Percentiles rank a stretch among this genome's conserved stretches.
phyloP scores from a whole-genome alignment of 805 yeast species.

The Torulaspora maleeae region DNA sequence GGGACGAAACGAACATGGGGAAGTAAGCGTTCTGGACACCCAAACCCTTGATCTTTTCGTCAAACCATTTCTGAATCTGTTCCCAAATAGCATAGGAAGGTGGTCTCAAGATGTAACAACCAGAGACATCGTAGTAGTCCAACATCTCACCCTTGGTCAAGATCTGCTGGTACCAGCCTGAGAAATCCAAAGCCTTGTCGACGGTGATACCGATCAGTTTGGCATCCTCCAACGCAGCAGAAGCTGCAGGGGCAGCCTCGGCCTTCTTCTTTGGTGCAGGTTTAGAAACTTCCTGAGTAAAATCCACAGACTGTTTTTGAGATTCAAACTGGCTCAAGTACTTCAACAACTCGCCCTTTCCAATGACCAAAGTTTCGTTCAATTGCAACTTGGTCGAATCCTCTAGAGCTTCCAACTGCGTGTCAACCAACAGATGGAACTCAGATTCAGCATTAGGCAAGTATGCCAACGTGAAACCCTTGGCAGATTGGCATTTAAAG shows the following conservation, averaged over 20 bases:
- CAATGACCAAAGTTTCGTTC: slow-evolving; percentile 26
- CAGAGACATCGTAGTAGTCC: slow-evolving; percentile 97
- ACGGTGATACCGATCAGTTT: slow-evolving; percentile 94
- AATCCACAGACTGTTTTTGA: slow-evolving; percentile 45
- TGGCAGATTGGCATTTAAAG: slow-evolving; percentile 31
- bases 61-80: slow-evolving; percentile 82
- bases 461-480: slow-evolving; percentile 31
- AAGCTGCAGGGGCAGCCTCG: slow-evolving; percentile 29
- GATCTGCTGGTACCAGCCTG: slow-evolving; percentile 97
- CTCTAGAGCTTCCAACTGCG: slow-evolving; percentile 38
- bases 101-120: slow-evolving; percentile 97
- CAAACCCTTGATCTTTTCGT: slow-evolving; percentile 69
- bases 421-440: slow-evolving; percentile 30
- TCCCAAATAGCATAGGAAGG: slow-evolving; percentile 95
- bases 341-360: slow-evolving; percentile 26
- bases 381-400: slow-evolving; percentile 31
- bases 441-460: slow-evolving; percentile 39
- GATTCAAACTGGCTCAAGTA: slow-evolving; percentile 42
- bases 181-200: slow-evolving; percentile 85
- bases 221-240: slow-evolving; percentile 71
- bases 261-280: slow-evolving; percentile 36
- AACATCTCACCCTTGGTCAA: slow-evolving; percentile 96
- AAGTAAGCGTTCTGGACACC: slow-evolving; percentile 95
- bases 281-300: slow-evolving; percentile 37
- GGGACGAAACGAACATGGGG: slow-evolving; percentile 96